These are phyloP conservation scores for Phytophthora aleatoria DNA, from an alignment of 352 stramenopile genomes.

Conservation along the genomic window DNA sequence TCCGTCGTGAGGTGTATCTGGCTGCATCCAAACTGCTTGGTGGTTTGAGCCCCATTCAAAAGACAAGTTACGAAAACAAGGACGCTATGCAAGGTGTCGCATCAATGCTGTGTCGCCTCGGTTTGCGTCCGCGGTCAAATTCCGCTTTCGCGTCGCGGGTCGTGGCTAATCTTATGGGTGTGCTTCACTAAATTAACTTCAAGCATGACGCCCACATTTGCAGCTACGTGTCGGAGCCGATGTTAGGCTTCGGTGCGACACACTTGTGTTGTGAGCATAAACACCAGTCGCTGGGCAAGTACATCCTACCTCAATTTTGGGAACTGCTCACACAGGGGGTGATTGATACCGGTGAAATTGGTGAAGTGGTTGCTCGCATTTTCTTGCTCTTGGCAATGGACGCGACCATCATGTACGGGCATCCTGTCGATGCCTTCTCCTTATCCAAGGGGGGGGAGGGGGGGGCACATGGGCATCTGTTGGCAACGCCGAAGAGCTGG, in stretches of 20 bases:
- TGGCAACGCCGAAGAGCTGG: too few relatives aligned
- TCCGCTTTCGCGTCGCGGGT: slow-evolving; percentile 16
- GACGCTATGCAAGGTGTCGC: slow-evolving; percentile 19
- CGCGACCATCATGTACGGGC: background rate
- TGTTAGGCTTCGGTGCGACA: slow-evolving; percentile 34
- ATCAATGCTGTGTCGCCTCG: slow-evolving; percentile 31
- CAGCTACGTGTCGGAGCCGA: slow-evolving; percentile 30
- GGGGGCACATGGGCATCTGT: too few relatives aligned
- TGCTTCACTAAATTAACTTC: slow-evolving; percentile 17
- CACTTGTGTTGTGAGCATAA: slow-evolving; percentile 24
- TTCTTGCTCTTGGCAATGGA: slow-evolving; percentile 9
- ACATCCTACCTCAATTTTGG: slow-evolving; percentile 1
- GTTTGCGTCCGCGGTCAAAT: slow-evolving; percentile 20
- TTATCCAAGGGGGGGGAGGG: background rate
- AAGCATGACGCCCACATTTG: slow-evolving; percentile 18
- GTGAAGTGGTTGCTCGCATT: slow-evolving; percentile 1
- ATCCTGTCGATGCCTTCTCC: background rate
- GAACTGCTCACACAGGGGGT: background rate
- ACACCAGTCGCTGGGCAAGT: background rate
- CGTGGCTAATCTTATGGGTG: slow-evolving; percentile 34
- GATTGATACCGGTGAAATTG: slow-evolving; percentile 1
- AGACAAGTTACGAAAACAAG: slow-evolving; percentile 1
- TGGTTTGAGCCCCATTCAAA: background rate
- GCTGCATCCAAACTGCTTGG: slow-evolving; percentile 15
- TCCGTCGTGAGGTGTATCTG: background rate